A percentile compares a stretch with the other conserved stretches of the same genome.
phyloP scores from a whole-genome alignment of 2,329 filamentous ascomycete species.

The Metarhizium album region DNA sequence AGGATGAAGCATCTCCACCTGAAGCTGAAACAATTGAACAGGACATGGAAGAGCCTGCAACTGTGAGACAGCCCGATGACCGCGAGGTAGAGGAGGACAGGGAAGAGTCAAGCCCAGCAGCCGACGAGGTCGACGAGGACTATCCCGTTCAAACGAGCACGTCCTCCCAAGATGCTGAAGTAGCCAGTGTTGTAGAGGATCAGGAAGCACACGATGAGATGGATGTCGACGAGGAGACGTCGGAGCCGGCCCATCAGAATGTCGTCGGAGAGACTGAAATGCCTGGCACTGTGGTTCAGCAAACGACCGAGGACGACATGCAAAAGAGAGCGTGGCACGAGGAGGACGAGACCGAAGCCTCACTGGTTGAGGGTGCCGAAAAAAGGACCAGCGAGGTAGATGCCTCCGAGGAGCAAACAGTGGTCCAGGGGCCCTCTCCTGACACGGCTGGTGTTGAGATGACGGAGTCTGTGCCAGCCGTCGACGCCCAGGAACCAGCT shows the following conservation, averaged over 20 bases:
- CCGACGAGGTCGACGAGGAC: not conserved
- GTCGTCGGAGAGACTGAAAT: not conserved
- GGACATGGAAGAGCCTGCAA: not conserved
- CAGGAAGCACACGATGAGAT: not conserved
- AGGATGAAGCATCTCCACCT: not conserved
- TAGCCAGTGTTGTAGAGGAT: not conserved
- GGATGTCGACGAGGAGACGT: not conserved
- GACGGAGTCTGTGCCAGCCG: slow-evolving; percentile 4
- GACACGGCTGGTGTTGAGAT: slow-evolving; percentile 6
- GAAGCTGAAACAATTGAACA: not conserved
- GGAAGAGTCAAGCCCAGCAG: not conserved
- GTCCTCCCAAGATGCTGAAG: not conserved
- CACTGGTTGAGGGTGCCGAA: not conserved
- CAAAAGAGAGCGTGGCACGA: not conserved
- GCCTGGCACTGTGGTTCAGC: not conserved
- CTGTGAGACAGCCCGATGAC: not conserved
- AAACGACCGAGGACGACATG: not conserved
- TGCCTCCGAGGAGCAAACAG: not conserved
- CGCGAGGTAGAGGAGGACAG: not conserved
- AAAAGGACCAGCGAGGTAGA: not conserved
- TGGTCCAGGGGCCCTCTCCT: not conserved
- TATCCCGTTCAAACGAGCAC: not conserved
- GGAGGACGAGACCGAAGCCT: not conserved
- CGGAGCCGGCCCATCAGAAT: not conserved
- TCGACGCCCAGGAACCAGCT: not conserved